A percentile compares a stretch with the other conserved stretches of the same genome.
Evolutionary conservation across 2,329 filamentous ascomycete species (phyloP).

Genomic region (Lachnellula occidentalis): DNA sequence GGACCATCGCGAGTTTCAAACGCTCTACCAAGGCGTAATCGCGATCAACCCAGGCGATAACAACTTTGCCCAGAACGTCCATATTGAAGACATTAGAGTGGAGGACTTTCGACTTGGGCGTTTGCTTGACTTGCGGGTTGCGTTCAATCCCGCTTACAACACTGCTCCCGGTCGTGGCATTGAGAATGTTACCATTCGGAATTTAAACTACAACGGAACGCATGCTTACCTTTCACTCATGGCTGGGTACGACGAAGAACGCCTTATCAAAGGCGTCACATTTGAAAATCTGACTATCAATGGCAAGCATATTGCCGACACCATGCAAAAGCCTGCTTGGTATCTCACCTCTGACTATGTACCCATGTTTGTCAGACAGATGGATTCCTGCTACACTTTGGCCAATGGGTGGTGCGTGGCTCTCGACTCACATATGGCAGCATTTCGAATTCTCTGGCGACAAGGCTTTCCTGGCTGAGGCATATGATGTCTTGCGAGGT

Average conservation of each 20-base stretch:
- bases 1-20: slow-evolving; percentile 33
- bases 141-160: slow-evolving; percentile 33
- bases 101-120: slow-evolving; percentile 31
- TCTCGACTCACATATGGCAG: slow-evolving; percentile 37
- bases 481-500: slow-evolving; percentile 30
- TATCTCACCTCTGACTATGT: slow-evolving; percentile 25
- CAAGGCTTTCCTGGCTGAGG: slow-evolving; percentile 24
- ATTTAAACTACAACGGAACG: slow-evolving; percentile 15
- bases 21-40: slow-evolving; percentile 34
- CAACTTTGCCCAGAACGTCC: slow-evolving; percentile 30
- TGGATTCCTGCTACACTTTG: slow-evolving; percentile 33
- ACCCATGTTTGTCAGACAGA: slow-evolving; percentile 25
- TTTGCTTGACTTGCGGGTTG: slow-evolving; percentile 33
- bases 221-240: slow-evolving; percentile 20
- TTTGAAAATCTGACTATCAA: slow-evolving; percentile 26
- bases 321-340: slow-evolving; percentile 28
- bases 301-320: slow-evolving; percentile 20
- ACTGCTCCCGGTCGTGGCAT: slow-evolving; percentile 32
- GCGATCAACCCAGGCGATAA: slow-evolving; percentile 32
- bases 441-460: slow-evolving; percentile 34
- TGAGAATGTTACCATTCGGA: slow-evolving; percentile 28
- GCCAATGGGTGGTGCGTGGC: slow-evolving; percentile 38
- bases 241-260: slow-evolving; percentile 12
- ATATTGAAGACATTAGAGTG: slow-evolving; percentile 29
- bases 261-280: slow-evolving; percentile 15